These are phyloP conservation scores for Diplodia mutila DNA, from an alignment of 2,329 filamentous ascomycete genomes.

Conservation along the genomic window DNA sequence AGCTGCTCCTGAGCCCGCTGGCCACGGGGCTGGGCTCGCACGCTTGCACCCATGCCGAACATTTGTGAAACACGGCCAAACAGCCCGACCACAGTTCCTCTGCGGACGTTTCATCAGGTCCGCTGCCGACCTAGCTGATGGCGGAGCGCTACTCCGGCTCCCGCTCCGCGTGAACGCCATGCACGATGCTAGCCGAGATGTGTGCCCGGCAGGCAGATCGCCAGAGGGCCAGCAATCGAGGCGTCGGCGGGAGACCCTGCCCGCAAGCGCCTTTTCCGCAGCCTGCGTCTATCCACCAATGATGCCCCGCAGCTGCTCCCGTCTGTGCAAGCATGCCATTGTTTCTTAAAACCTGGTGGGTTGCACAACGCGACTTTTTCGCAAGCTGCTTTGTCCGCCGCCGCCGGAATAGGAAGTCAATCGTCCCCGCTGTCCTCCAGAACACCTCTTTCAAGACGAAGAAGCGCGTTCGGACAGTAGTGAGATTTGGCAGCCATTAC, in stretches of 20 bases:
- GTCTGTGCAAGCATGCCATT: not conserved
- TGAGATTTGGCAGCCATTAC: not conserved
- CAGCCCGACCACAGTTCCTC: not conserved
- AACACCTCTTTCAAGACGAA: not conserved
- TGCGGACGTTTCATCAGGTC: not conserved
- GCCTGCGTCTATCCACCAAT: slow-evolving; percentile 22
- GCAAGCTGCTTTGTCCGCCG: not conserved
- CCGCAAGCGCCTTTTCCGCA: slow-evolving; percentile 18
- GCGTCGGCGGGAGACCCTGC: slow-evolving; percentile 1
- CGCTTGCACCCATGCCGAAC: not conserved
- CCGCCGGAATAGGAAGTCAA: not conserved
- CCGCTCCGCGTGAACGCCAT: slow-evolving; percentile 13
- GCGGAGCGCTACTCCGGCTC: not conserved
- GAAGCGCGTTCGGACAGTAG: not conserved
- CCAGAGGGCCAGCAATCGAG: slow-evolving; percentile 9
- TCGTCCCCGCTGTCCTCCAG: not conserved
- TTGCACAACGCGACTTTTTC: not conserved
- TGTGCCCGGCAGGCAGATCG: slow-evolving; percentile 1
- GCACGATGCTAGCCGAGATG: slow-evolving; percentile 17
- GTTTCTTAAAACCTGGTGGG: not conserved
- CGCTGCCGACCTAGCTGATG: slow-evolving; percentile 1
- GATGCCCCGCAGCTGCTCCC: slow-evolving; percentile 3
- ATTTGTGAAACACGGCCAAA: slow-evolving; percentile 13
- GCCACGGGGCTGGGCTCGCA: not conserved
- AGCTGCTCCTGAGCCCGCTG: slow-evolving; percentile 14